Base-by-base conservation (phyloP, 345 rosid species). In the Kandelia obovata region DNA sequence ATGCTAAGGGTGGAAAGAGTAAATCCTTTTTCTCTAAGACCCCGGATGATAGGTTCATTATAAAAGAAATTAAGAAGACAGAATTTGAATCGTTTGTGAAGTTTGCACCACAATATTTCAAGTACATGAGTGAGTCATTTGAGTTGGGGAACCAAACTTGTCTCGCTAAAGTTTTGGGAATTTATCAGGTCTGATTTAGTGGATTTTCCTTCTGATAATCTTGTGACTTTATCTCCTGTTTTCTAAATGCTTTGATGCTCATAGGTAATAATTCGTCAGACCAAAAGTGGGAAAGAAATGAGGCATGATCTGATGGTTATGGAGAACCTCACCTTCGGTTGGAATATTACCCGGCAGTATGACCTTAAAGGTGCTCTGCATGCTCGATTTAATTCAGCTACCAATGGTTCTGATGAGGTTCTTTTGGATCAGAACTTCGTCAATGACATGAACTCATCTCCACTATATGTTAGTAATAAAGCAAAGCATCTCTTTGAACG, bases 1-100 rank as follows among this genome's bases (percentile, higher is more conserved):
- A 90, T 85, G 99, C 99, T 21, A 87, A 95, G 66, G 98, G 99
- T 69, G 99, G 99, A 58, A 95, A 95, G 83, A 95, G 98, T 84
- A 92, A 87, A 73, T 85, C 90, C 2, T 68, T 90, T 52, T 95
- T 95, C 7, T 92, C 97, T 15, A 95, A 95, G 81, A 95, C 98
- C 58, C 75, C 89, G 59, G 99, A 95, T 76, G 86, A 84, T 73
- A 78, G 98, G 81, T 85, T 90, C 74, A 95, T 95, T 56, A 85
- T 95, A 32, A 95, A 95, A 87, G 98, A 95, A 80, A 90, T 95
- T 69, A 88, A 88, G 85, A 95, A 84, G 86, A 84, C 98, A 6
- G 99, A 95, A 74, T 90, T 83, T 52, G 94, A 90, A 52, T 95
- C 99, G 11, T 95, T 95, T 73, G 87, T 83, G 70, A 87, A 83